Conservation (phyloP, 176 grass and related monocot species). For the Otatea glauca region DNA sequence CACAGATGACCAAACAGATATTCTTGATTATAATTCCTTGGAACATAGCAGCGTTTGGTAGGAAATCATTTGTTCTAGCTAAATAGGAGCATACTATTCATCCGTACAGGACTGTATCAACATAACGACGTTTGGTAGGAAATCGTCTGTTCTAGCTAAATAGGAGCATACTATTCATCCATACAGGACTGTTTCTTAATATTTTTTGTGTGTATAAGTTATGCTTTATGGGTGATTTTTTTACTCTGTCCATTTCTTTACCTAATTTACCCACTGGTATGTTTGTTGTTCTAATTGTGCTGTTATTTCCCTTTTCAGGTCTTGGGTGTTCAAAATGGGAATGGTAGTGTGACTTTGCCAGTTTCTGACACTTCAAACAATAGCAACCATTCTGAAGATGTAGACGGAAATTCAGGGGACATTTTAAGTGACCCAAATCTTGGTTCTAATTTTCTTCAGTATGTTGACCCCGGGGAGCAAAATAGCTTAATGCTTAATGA, state of each 20-base stretch:
- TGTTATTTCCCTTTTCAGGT: conserved; percentile 46
- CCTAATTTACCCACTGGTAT: background rate
- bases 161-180: background rate
- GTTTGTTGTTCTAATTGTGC: conserved; percentile 24
- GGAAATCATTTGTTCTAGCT: conserved; percentile 8
- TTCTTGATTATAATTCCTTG: conserved; percentile 13
- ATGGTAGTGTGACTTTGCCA: conserved; percentile 38
- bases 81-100: conserved; percentile 14
- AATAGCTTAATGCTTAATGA: conserved; percentile 29
- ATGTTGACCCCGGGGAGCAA: conserved; percentile 43
- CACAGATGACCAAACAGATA: conserved; percentile 6
- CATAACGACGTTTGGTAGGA: background rate
- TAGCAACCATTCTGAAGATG: conserved; percentile 49
- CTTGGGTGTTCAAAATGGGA: conserved; percentile 40
- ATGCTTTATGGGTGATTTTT: conserved; percentile 23
- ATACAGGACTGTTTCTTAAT: background rate
- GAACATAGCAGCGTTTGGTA: background rate
- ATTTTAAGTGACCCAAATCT: conserved; percentile 64
- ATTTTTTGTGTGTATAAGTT: background rate
- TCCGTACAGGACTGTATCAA: background rate
- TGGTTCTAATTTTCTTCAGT: conserved; percentile 48
- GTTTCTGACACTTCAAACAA: conserved; percentile 47
- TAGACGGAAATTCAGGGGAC: conserved; percentile 57
- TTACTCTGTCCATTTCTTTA: conserved; percentile 2
- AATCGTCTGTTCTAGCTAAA: conserved; percentile 25